phyloP scores from a whole-genome alignment of 805 yeast genomes.

The Wickerhamiella galacta region DNA sequence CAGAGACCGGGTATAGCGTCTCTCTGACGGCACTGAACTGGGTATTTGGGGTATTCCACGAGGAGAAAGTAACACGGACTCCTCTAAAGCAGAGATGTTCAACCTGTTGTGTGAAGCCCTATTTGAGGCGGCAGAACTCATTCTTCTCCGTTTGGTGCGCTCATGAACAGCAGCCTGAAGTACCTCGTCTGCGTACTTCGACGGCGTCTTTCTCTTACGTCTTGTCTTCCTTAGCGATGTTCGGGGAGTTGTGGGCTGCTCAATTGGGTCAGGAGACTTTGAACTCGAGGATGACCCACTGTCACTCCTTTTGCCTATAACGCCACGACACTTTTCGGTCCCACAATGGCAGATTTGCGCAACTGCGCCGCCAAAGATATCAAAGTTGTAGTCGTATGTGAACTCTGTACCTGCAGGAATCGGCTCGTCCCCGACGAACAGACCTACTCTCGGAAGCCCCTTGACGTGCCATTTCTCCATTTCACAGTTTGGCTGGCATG shows the following conservation, averaged over 20 bases:
- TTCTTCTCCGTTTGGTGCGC: no score
- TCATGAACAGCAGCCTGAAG: no score
- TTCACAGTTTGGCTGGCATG: constrained; percentile 31
- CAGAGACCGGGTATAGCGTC: background rate
- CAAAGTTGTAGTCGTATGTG: constrained; percentile 34
- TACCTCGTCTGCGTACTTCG: no score
- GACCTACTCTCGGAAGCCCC: constrained; percentile 29
- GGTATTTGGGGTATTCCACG: background rate
- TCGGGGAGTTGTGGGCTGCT: no score
- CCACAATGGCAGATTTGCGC: constrained; percentile 33
- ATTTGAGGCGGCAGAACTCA: no score
- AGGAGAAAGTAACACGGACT: no score
- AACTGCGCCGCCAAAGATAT: constrained; percentile 28
- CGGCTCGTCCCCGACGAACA: constrained; percentile 27
- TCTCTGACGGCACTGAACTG: background rate
- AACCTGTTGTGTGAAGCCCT: no score
- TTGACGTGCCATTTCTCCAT: constrained; percentile 35
- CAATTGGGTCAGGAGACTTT: no score
- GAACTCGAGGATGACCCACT: no score
- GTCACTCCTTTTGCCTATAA: constrained; percentile 15
- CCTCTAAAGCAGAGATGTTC: no score
- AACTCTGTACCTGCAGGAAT: constrained; percentile 29
- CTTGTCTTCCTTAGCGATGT: no score
- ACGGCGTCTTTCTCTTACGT: no score
- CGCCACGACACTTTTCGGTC: constrained; percentile 26